phyloP scores from a whole-genome alignment of 1,284 basidiomycete species.

The Phlebopus sp. region DNA sequence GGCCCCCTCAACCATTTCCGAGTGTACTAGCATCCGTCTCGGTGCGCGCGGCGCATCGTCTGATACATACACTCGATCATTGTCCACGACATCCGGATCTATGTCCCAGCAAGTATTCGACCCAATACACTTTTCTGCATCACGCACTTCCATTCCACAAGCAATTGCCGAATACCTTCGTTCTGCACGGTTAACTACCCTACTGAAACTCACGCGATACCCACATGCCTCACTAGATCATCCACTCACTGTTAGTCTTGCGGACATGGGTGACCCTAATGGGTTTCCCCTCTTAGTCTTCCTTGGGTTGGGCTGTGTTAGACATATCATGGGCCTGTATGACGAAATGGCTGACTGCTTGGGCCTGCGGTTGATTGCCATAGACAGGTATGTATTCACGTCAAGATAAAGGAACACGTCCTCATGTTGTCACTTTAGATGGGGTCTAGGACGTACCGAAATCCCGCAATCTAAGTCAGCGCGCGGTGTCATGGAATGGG shows the following conservation, averaged over 20 bases:
- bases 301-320: constrained; percentile 89
- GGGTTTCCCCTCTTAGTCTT: constrained; percentile 90
- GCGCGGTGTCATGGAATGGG: constrained; percentile 88
- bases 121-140: constrained; percentile 38
- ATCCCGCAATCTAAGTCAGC: constrained; percentile 64
- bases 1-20: constrained; percentile 28
- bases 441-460: constrained; percentile 91
- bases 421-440: constrained; percentile 43
- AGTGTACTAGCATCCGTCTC: constrained; percentile 24
- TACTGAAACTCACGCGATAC: constrained; percentile 74
- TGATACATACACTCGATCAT: constrained; percentile 25
- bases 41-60: constrained; percentile 16
- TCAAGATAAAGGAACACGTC: constrained; percentile 12
- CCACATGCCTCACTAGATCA: constrained; percentile 74
- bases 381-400: constrained; percentile 68
- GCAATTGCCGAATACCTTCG: constrained; percentile 81
- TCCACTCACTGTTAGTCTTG: constrained; percentile 84
- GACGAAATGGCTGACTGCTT: constrained; percentile 93
- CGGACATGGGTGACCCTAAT: constrained; percentile 81
- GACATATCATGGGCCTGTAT: constrained; percentile 92
- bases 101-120: constrained; percentile 47
- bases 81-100: constrained; percentile 45
- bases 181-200: constrained; percentile 79
- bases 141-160: constrained; percentile 55
- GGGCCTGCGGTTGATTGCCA: constrained; percentile 86